A percentile compares a stretch with the other conserved stretches of the same genome.
Conservation (phyloP, 1,139 yeast species). For the Geotrichum europaeum region DNA sequence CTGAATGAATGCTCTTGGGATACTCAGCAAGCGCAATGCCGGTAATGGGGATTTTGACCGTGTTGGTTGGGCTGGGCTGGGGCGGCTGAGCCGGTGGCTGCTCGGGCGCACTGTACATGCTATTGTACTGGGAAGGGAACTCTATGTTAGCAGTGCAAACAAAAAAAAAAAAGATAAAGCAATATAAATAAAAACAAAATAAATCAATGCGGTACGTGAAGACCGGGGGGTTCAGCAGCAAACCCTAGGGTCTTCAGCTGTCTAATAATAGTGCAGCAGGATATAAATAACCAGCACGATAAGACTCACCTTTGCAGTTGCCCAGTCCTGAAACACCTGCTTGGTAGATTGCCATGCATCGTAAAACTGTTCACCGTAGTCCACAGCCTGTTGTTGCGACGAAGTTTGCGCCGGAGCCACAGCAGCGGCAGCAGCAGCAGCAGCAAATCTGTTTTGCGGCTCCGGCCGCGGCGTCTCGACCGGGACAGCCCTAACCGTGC, state of each 20-base stretch:
- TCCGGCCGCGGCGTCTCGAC: neutral
- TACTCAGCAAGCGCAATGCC: conserved; percentile 4
- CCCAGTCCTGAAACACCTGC: conserved; percentile 8
- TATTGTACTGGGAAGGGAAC: neutral
- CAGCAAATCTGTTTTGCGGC: neutral
- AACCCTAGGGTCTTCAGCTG: neutral
- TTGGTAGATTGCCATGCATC: conserved; percentile 12
- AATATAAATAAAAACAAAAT: neutral
- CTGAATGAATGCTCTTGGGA: conserved; percentile 3
- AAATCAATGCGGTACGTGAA: neutral
- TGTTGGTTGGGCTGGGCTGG: neutral
- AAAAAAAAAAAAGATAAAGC: neutral
- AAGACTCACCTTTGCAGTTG: conserved; percentile 10
- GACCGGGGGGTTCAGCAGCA: neutral
- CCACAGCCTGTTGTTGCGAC: neutral
- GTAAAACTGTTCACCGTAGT: conserved; percentile 10
- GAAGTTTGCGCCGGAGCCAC: neutral
- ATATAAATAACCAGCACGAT: conserved; percentile 5
- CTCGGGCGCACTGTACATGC: neutral
- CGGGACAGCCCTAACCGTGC: neutral
- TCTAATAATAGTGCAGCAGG: conserved; percentile 9
- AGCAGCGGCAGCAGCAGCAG: neutral
- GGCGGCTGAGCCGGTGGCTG: neutral
- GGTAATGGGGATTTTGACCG: conserved; percentile 9
- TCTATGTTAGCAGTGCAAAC: neutral